Evolutionary conservation across 495 filamentous ascomycete genomes (phyloP).

Genomic region (Xylaria sp.): DNA sequence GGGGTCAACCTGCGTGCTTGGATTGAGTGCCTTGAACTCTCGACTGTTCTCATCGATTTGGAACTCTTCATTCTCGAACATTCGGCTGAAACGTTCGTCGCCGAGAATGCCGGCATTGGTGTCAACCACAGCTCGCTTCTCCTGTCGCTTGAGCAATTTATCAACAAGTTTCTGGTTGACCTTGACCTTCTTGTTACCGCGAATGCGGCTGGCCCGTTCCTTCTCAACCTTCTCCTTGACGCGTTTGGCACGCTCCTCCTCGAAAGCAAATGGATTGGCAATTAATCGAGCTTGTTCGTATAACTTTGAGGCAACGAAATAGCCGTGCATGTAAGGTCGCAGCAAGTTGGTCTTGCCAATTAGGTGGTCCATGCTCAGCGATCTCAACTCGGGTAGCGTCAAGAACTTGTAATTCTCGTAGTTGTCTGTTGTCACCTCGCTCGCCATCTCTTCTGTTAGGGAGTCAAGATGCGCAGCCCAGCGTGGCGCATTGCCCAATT

Average conservation of each 20-base stretch:
- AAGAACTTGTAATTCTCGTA: slow-evolving; percentile 99
- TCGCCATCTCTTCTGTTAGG: slow-evolving; percentile 97
- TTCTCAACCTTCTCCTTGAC: slow-evolving; percentile 93
- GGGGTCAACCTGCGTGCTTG: slow-evolving; percentile 65
- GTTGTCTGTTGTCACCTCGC: slow-evolving; percentile 71
- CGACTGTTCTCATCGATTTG: slow-evolving; percentile 86
- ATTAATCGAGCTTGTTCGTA: slow-evolving; percentile 96
- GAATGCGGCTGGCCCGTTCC: slow-evolving; percentile 88
- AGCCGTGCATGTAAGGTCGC: slow-evolving; percentile 97
- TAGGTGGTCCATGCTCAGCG: slow-evolving; percentile 83
- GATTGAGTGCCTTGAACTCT: slow-evolving; percentile 88
- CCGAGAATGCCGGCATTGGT: slow-evolving; percentile 67
- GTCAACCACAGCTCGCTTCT: slow-evolving; percentile 76
- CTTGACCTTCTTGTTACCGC: slow-evolving; percentile 89
- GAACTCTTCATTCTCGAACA: slow-evolving; percentile 95
- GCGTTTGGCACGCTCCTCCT: slow-evolving; percentile 84
- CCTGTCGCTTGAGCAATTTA: slow-evolving; percentile 78
- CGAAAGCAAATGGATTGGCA: slow-evolving; percentile 88
- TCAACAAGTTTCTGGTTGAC: slow-evolving; percentile 88
- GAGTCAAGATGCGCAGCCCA: slow-evolving; percentile 98
- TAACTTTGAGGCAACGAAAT: slow-evolving; percentile 89
- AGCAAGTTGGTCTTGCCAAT: slow-evolving; percentile 86
- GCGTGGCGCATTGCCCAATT: slow-evolving; percentile 78
- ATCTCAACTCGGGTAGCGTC: slow-evolving; percentile 79
- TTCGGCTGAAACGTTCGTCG: slow-evolving; percentile 82